Conservation (phyloP, 306 rosid species). For the Castanospermum australe region DNA sequence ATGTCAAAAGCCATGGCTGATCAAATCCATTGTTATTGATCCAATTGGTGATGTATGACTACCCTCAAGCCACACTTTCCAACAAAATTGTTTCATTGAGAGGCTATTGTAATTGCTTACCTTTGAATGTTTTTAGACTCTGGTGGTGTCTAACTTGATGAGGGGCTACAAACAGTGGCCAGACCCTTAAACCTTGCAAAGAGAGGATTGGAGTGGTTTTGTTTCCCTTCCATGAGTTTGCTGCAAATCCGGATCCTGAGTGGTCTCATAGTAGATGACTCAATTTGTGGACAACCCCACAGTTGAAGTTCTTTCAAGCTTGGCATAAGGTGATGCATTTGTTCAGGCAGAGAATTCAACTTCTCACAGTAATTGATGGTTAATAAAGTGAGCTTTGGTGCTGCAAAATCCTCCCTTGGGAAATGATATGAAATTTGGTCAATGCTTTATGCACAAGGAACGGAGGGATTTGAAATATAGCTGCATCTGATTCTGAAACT, state of each 20-base stretch:
- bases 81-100: not conserved
- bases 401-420: conserved; percentile 31
- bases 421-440: conserved; percentile 35
- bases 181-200: conserved; percentile 32
- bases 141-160: conserved; percentile 22
- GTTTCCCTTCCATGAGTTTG: conserved; percentile 39
- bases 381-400: conserved; percentile 32
- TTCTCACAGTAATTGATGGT: conserved; percentile 25
- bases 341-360: conserved; percentile 40
- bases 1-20: not conserved
- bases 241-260: conserved; percentile 28
- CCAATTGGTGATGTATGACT: not conserved
- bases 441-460: conserved; percentile 25
- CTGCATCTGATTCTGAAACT: conserved; percentile 3
- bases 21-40: conserved; percentile 1
- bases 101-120: not conserved
- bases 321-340: conserved; percentile 35
- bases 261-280: conserved; percentile 28
- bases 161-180: conserved; percentile 26
- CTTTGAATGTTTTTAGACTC: not conserved
- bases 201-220: conserved; percentile 40
- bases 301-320: conserved; percentile 27
- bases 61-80: not conserved
- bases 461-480: conserved; percentile 1
- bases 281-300: conserved; percentile 33